Evolutionary conservation across 805 yeast genomes (phyloP), one percentile per base, ranked within the genome.

Genomic region (Cephaloascus albidus): DNA sequence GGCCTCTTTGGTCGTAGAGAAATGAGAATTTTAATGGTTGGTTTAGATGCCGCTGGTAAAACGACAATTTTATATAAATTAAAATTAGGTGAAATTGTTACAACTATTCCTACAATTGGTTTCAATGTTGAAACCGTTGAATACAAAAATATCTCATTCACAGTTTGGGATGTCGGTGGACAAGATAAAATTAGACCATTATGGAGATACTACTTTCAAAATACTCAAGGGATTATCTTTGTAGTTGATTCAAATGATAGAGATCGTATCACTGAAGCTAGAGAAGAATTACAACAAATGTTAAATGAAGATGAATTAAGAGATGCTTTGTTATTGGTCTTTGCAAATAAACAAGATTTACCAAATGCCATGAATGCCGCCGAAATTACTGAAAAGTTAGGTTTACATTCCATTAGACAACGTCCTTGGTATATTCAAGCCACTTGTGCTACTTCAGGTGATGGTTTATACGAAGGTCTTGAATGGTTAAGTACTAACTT

Each of bases 101-200:
- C 95, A 55, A 88, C 96, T 38, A 88, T 87, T 59, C 96, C 96
- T 67, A 88, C 96, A 51, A 87, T 88, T 65, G 96, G 97, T 58
- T 88, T 88, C 81, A 88, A 88, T 65, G 97, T 88, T 53, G 97
- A 88, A 71, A 88, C 96, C 45, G 96, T 88, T 57, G 96, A 88
- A 74, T 87, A 88, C 76, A 88, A 88, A 74, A 88, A 88, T 81
- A 86, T 88, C 66, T 83, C 95, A 35, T 88, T 88, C 72, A 87
- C 96, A 44, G 96, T 88, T 49, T 88, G 97, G 97, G 97, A 90
- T 78, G 96, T 89, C 54, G 97, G 97, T 84, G 97, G 97, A 78
- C 97, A 90, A 75, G 96, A 88, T 69, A 89, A 89, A 72, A 90
- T 90, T 60, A 85, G 97, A 73, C 96, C 97, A 44, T 74, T 90